These are phyloP conservation scores for Diaporthe citri DNA, from an alignment of 2,329 filamentous ascomycete genomes.

Conservation along the genomic window DNA sequence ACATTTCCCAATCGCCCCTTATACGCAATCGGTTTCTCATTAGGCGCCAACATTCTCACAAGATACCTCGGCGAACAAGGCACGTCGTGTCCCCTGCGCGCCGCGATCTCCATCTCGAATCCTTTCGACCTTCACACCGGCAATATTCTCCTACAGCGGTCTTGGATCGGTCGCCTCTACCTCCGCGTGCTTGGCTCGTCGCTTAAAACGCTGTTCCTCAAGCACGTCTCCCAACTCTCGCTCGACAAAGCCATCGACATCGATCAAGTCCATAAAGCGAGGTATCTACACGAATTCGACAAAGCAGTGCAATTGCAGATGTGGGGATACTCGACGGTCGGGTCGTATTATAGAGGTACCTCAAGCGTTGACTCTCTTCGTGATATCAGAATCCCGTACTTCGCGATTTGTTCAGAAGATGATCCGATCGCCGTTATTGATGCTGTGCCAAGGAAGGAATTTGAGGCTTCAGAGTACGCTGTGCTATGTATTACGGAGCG, in stretches of 20 bases:
- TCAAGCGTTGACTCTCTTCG: background rate
- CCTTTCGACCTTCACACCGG: conserved; percentile 1
- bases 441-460: background rate
- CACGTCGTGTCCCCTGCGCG: background rate
- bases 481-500: background rate
- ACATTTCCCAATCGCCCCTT: background rate
- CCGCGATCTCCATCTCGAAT: background rate
- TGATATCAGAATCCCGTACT: background rate
- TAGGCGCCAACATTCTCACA: background rate
- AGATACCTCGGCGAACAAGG: background rate
- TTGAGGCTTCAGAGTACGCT: background rate
- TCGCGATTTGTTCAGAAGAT: background rate
- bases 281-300: background rate
- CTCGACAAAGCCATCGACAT: background rate
- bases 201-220: background rate
- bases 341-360: background rate
- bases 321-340: background rate
- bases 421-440: background rate
- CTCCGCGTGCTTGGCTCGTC: background rate
- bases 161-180: background rate
- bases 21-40: background rate
- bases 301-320: background rate
- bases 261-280: background rate
- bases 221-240: background rate
- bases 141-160: background rate